Evolutionary conservation across 305 asterid species (phyloP), one percentile per base, ranked within the genome.

Genomic region (Euphrasia arctica): DNA sequence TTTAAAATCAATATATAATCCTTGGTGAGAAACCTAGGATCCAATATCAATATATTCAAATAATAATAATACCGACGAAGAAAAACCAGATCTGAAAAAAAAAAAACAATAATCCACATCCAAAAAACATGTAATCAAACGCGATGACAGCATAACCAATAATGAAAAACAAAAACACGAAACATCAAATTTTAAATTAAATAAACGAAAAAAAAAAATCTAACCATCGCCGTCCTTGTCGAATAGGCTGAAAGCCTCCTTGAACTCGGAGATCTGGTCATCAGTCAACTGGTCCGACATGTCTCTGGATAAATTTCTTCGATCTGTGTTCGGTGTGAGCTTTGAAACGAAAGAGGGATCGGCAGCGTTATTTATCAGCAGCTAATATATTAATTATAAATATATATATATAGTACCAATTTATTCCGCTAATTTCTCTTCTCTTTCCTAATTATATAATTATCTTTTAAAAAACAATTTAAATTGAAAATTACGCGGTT

Each of bases 221-320:
- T 62, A 61, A 83, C 89, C 89, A 83, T 83, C 89, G 70, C 86
- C 86, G 48, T 83, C 89, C 81, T 83, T 83, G 68, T 83, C 89
- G 77, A 83, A 83, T 3, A 83, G 82, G 79, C 89, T 83, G 55
- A 83, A 83, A 63, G 89, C 89, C 65, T 80, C 89, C 80, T 83
- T 83, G 70, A 83, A 83, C 78, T 83, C 89, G 58, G 84, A 80
- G 90, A 83, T 81, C 90, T 83, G 90, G 57, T 83, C 90, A 62
- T 78, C 89, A 45, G 89, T 80, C 64, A 83, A 70, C 76, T 80
- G 86, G 72, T 83, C 89, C 74, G 86, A 81, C 89, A 83, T 83
- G 78, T 62, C 72, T 67, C 28, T 14, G 0, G 25, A 50, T 5
- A 50, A 50, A 50, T n/a, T 45, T 45, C 51, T 45, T 5, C 68